Conservation (phyloP, 768 basidiomycete species). For the Boletus insuetus region DNA sequence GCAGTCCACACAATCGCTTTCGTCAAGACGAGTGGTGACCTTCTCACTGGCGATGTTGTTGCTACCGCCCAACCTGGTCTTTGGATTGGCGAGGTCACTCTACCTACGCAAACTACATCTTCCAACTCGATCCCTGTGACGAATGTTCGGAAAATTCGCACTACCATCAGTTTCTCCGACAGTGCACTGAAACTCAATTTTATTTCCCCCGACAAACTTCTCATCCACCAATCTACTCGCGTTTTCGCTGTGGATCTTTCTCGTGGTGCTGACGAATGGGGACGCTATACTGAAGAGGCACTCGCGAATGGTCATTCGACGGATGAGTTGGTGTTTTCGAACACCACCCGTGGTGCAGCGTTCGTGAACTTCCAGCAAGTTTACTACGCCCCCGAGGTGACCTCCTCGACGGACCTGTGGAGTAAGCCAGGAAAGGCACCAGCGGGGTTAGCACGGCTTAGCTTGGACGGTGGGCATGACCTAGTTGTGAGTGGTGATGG, state of each 20-base stretch:
- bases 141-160: constrained; percentile 50
- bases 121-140: constrained; percentile 36
- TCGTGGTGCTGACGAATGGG: constrained; percentile 42
- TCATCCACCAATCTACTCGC: constrained; percentile 55
- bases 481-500: constrained; percentile 64
- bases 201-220: constrained; percentile 51
- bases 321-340: constrained; percentile 50
- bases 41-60: constrained; percentile 59
- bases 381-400: constrained; percentile 50
- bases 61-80: constrained; percentile 64
- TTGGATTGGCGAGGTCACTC: constrained; percentile 58
- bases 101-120: constrained; percentile 37
- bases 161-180: constrained; percentile 44
- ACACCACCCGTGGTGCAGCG: constrained; percentile 44
- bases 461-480: constrained; percentile 74
- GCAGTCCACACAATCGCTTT: constrained; percentile 53
- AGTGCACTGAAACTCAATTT: constrained; percentile 53
- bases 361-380: constrained; percentile 73
- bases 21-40: constrained; percentile 57
- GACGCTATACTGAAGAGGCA: constrained; percentile 45
- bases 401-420: constrained; percentile 52
- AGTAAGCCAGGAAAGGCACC: constrained; percentile 70
- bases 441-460: constrained; percentile 55
- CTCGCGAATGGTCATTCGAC: constrained; percentile 59
- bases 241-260: constrained; percentile 53